Evolutionary conservation across 257 asterid species (phyloP), one percentile per base, ranked within the genome.

Genomic region (Salvia rosmarinus): DNA sequence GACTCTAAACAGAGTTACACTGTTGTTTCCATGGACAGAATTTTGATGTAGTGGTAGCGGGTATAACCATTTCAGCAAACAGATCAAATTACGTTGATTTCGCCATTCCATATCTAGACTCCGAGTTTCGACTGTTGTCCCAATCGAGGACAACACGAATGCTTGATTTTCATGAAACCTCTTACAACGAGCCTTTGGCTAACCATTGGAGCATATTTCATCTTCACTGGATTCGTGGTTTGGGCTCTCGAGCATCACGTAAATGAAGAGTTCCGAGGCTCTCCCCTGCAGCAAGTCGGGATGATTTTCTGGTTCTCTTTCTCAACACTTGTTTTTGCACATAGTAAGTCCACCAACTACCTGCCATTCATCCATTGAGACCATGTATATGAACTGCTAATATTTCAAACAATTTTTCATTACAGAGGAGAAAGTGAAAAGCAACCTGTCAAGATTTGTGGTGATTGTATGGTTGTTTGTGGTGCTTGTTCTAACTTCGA

Each of bases 181-280:
- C 71, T 82, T 3, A 78, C 70, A n/a, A 77, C 9, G 3, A 74
- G 71, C 1, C 85, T 83, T 7, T 86, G 88, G 91, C 52, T 82
- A 7, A 77, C 87, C 67, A 78, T 77, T 2, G 87, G 82, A 67
- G 84, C 75, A 8, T 83, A 76, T 47, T 78, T 83, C 16, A 5
- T 86, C 66, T 80, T 77, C 78, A 83, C 62, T 23, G 90, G 88
- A 11, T 59, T 80, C 5, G 86, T 86, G 0, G 81, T 86, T 14
- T 86, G 90, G 90, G 83, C 75, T 57, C 83, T 86, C 7, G 91
- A 86, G 77, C 87, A 86, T 74, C 77, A 81, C 0, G 59, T 73
- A 9, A 83, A 86, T 9, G 66, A 78, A 70, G 91, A 79, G 46
- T 83, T 85, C 68, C 77, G 76, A 47, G 88, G 90, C 7, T 78